Base-by-base conservation (phyloP, 179 eudicot species). In the Actinidia arguta region DNA sequence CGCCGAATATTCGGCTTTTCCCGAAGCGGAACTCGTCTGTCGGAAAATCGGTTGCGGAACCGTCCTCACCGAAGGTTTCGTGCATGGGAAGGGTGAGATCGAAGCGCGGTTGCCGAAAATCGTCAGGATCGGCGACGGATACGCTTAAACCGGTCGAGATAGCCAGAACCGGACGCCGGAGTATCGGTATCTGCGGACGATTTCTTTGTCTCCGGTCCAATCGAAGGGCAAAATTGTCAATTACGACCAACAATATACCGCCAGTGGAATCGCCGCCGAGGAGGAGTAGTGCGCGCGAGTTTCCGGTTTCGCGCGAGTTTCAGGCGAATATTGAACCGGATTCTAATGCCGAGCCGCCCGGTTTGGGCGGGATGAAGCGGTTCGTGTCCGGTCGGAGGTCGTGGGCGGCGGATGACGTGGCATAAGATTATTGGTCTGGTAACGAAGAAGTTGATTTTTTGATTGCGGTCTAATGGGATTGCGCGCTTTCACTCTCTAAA, bases 31-130 rank as follows among this genome's bases (percentile, higher is more conserved):
- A 92, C 17, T 88, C 68, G 5, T 78, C 86, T 0, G 86, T 87
- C 5, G 84, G 86, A 3, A 83, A 59, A 17, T 39, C 88, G 14
- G 14, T 88, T 66, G 24, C 85, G 6, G 97, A 95, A 73, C 98
- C 98, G 55, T 86, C 92, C 4, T 95, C 98, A 8, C 98, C 97
- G 5, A 95, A 95, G 86, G 98, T 95, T 5, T 93, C 98, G 8
- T 95, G 97, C 71, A 92, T 95, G 77, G 98, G 98, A 1, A 85
- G 98, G 54, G 98, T 95, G 17, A 81, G 91, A 76, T 93, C 98
- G 51, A 93, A 87, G 83, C 84, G 87, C 18, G 85, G 94, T 51
- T 88, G 89, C 18, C 88, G 92, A 36, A 51, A 89, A 64, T 1
- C 56, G 63, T 54, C 81, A 58, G 50, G 84, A 66, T 67, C 79